Evolutionary conservation across 345 rosid species (phyloP).

Genomic region (Lepidium africanum): DNA sequence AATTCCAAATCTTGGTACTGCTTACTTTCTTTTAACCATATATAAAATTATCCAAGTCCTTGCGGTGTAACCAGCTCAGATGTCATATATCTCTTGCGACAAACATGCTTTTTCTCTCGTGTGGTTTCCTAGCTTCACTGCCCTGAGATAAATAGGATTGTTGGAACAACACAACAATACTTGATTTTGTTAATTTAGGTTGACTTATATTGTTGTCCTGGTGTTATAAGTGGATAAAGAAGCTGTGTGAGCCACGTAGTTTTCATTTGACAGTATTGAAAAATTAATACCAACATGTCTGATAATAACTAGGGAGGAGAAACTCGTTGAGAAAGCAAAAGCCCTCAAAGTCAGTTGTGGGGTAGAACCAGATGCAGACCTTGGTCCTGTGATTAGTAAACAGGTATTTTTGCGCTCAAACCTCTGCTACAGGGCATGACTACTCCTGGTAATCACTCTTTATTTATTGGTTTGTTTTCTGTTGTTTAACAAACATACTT

Average conservation of each 20-base stretch:
- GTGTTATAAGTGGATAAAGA: background rate
- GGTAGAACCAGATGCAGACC: slow-evolving; percentile 76
- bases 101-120: background rate
- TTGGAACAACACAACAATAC: background rate
- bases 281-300: background rate
- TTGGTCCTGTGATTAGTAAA: slow-evolving; percentile 93
- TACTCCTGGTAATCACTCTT: background rate
- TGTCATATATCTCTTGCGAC: background rate
- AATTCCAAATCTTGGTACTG: slow-evolving; percentile 65
- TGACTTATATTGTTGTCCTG: background rate
- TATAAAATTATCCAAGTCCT: background rate
- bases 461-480: background rate
- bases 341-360: slow-evolving; percentile 86
- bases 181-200: background rate
- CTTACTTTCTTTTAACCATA: background rate
- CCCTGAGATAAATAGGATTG: background rate
- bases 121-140: background rate
- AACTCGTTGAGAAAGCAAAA: slow-evolving; percentile 71
- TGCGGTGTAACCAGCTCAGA: background rate
- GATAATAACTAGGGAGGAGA: slow-evolving; percentile 48
- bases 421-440: background rate
- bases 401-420: slow-evolving; percentile 35
- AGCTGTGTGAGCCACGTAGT: background rate
- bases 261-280: background rate
- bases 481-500: background rate